Conservation (phyloP, 345 rosid species). For the Euphorbia lathyris region DNA sequence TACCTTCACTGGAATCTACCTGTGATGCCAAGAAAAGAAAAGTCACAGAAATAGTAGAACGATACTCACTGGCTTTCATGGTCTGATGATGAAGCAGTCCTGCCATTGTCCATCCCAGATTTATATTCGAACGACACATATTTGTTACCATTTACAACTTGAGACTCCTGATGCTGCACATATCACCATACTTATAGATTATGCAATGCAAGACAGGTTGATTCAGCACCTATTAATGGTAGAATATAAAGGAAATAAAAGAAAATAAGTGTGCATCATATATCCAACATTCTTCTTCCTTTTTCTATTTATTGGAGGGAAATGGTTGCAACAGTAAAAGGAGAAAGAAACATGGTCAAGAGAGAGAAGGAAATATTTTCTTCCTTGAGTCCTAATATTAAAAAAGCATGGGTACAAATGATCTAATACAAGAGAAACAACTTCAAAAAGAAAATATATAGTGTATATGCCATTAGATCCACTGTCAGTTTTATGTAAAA, state of each 20-base stretch:
- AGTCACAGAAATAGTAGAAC: conserved; percentile 6
- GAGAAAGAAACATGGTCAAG: neutral
- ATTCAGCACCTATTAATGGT: neutral
- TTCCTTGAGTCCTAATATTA: neutral
- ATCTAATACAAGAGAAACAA: neutral
- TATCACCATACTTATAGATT: conserved; percentile 14
- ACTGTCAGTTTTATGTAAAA: neutral
- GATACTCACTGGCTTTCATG: conserved; percentile 96
- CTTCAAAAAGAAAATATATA: conserved; percentile 5
- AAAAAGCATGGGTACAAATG: neutral
- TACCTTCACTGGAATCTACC: conserved; percentile 3
- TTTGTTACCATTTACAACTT: conserved; percentile 71
- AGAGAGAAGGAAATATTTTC: neutral
- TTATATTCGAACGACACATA: conserved; percentile 91
- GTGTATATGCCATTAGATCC: neutral
- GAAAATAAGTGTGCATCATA: neutral
- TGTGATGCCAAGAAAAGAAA: conserved; percentile 14
- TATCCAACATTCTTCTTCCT: neutral
- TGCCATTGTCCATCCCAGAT: conserved; percentile 87
- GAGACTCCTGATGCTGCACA: conserved; percentile 90
- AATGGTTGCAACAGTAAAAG: neutral
- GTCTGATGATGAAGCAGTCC: conserved; percentile 93
- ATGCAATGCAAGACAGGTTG: conserved; percentile 12
- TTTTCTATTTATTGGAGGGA: neutral
- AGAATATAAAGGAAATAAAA: neutral